Percentiles rank a stretch among this genome's conserved stretches.
Conservation (phyloP, 768 basidiomycete species). For the Mycena olivaceomarginata region DNA sequence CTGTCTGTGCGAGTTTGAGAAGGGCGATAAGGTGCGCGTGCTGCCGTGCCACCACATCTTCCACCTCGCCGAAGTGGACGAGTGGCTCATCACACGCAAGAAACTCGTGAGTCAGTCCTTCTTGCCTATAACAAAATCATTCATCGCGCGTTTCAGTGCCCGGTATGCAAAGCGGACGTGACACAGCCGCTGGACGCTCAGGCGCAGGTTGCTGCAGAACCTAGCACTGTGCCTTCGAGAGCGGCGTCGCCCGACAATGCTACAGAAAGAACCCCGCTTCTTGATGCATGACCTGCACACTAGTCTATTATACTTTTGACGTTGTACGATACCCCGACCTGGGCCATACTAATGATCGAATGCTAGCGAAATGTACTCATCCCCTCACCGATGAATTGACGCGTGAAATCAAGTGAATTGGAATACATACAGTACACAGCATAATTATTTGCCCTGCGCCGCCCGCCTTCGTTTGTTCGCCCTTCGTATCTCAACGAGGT, state of each 20-base stretch:
- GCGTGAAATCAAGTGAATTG: no score
- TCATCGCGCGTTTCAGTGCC: constrained; percentile 74
- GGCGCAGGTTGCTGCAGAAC: neutral
- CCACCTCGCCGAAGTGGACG: constrained; percentile 93
- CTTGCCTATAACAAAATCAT: constrained; percentile 27
- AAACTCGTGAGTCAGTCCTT: constrained; percentile 82
- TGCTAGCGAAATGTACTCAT: neutral
- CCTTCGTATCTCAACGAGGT: constrained; percentile 86
- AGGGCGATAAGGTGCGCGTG: constrained; percentile 93
- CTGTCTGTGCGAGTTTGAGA: constrained; percentile 90
- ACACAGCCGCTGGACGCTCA: constrained; percentile 69
- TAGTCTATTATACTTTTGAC: neutral
- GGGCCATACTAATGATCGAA: neutral
- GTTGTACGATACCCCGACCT: neutral
- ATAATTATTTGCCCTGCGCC: constrained; percentile 46
- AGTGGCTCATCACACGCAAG: constrained; percentile 94
- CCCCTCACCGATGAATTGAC: neutral
- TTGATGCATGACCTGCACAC: neutral
- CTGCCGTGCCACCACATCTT: constrained; percentile 97
- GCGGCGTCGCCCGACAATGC: constrained; percentile 28
- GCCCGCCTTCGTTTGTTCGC: constrained; percentile 80
- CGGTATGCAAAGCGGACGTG: constrained; percentile 94
- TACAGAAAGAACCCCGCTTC: constrained; percentile 39
- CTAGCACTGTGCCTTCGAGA: neutral
- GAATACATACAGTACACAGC: neutral